Evolutionary conservation across 257 asterid species (phyloP).

Genomic region (Solanum bukasovii): DNA sequence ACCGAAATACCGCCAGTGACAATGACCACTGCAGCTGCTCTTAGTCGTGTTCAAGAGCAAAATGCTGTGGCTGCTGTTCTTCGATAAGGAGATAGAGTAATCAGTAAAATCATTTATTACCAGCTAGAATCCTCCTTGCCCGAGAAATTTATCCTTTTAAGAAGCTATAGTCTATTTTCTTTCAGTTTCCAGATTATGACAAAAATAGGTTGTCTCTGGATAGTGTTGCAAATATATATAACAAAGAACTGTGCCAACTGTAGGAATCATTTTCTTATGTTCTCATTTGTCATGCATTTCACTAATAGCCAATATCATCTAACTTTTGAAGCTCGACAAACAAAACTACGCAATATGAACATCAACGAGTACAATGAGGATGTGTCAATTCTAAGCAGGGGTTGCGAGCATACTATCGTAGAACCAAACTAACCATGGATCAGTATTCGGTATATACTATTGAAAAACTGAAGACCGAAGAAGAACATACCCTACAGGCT

Average conservation of each 20-base stretch:
- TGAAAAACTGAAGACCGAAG: neutral
- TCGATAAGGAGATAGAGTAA: neutral
- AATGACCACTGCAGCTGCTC: neutral
- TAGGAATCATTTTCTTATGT: neutral
- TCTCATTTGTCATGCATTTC: neutral
- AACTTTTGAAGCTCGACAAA: neutral
- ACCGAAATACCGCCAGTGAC: neutral
- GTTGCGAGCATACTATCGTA: neutral
- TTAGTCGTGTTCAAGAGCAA: neutral
- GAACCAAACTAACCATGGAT: neutral
- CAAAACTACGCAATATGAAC: neutral
- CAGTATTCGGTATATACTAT: neutral
- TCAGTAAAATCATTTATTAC: neutral
- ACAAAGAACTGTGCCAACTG: neutral
- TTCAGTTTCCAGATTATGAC: conserved; percentile 31
- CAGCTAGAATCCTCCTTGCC: neutral
- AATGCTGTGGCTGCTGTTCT: neutral
- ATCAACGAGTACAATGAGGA: neutral
- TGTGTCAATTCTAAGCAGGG: neutral
- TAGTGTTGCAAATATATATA: neutral
- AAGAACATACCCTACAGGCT: neutral
- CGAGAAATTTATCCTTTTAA: neutral
- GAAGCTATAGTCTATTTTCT: neutral
- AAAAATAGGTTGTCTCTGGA: conserved; percentile 35
- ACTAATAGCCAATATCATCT: neutral